Percentiles rank a stretch among this genome's conserved stretches.
Evolutionary conservation across 2,329 filamentous ascomycete species (phyloP).

Genomic region (Aspergillus tubingensis): DNA sequence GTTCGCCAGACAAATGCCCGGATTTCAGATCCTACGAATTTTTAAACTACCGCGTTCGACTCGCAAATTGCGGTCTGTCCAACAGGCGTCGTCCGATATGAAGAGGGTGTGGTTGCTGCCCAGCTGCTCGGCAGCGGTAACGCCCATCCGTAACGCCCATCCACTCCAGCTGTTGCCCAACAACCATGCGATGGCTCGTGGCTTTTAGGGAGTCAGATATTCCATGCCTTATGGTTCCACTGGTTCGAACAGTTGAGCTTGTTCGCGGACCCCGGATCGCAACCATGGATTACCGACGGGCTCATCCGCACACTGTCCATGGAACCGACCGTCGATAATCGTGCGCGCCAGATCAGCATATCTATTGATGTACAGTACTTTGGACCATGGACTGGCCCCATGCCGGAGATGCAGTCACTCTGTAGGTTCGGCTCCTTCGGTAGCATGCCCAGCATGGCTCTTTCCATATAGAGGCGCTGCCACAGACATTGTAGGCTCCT

Average conservation of each 20-base stretch:
- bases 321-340: conserved; percentile 2
- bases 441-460: background rate
- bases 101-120: conserved; percentile 33
- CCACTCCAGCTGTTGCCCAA: conserved; percentile 25
- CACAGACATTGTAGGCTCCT: background rate
- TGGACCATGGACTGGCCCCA: background rate
- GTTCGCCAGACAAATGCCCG: background rate
- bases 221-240: conserved; percentile 17
- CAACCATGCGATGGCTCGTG: conserved; percentile 1
- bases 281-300: conserved; percentile 1
- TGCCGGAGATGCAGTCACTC: background rate
- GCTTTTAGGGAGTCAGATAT: background rate
- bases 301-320: conserved; percentile 10
- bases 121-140: conserved; percentile 36
- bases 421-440: background rate
- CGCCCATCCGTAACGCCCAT: conserved; percentile 37
- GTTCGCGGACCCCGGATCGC: background rate
- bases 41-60: conserved; percentile 10
- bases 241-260: conserved; percentile 5
- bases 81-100: conserved; percentile 10
- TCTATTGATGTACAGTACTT: conserved; percentile 1
- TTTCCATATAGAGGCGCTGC: background rate
- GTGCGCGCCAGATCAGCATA: background rate
- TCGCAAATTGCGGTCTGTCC: conserved; percentile 24
- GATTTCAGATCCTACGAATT: background rate